Conservation (phyloP, 129 eudicot genomes). For the Lactuca saligna region DNA sequence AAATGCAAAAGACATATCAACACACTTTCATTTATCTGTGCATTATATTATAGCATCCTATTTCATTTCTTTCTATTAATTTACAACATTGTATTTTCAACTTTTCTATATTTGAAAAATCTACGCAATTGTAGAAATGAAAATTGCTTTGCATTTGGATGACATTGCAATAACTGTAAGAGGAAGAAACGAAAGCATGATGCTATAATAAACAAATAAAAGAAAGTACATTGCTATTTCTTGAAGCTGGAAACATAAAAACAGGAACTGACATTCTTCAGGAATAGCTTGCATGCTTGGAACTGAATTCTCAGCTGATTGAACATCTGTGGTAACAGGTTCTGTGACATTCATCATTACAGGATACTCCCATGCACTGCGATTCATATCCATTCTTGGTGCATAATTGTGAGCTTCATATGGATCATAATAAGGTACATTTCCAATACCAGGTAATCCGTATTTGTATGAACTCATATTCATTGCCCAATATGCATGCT, state of each 20-base stretch:
- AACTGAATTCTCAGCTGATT: conserved; percentile 47
- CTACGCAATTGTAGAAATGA: too few relatives aligned
- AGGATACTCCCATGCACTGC: conserved; percentile 87
- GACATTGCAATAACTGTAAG: too few relatives aligned
- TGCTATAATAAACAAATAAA: too few relatives aligned
- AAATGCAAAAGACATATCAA: too few relatives aligned
- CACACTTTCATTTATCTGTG: too few relatives aligned
- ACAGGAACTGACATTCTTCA: conserved; percentile 73
- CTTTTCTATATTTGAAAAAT: too few relatives aligned
- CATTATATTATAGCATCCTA: too few relatives aligned
- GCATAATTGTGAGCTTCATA: conserved; percentile 49
- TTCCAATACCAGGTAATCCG: conserved; percentile 57
- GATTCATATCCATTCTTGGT: conserved; percentile 56
- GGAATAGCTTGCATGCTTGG: conserved; percentile 62
- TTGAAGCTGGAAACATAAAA: conserved; percentile 19
- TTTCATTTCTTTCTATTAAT: too few relatives aligned
- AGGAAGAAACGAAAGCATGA: too few relatives aligned
- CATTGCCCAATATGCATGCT: conserved; percentile 75
- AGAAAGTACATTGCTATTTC: too few relatives aligned
- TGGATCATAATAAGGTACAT: conserved; percentile 62
- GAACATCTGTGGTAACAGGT: conserved; percentile 43
- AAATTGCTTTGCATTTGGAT: too few relatives aligned
- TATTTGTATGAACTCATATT: conserved; percentile 73
- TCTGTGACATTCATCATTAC: conserved; percentile 56
- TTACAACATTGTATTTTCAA: too few relatives aligned